Evolutionary conservation across 176 grass and related monocot genomes (phyloP).

Genomic region (Avena eriantha): DNA sequence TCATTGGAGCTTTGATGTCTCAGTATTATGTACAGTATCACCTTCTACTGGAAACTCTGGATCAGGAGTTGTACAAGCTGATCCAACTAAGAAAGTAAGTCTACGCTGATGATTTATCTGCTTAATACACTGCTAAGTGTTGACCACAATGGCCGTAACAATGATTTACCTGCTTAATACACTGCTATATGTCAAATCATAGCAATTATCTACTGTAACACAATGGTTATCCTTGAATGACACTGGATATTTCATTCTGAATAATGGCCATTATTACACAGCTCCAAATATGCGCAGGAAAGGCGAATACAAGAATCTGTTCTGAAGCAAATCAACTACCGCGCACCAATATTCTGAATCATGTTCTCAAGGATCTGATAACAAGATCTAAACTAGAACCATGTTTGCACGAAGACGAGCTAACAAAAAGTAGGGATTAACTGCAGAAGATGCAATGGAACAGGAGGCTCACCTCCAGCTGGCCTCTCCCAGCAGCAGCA

Average conservation of each 20-base stretch:
- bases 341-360: neutral
- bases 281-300: neutral
- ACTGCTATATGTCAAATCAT: neutral
- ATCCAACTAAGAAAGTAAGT: slow-evolving; percentile 24
- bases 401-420: neutral
- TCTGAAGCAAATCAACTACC: neutral
- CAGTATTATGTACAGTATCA: slow-evolving; percentile 3
- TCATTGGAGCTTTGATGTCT: slow-evolving; percentile 14
- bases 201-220: slow-evolving; percentile 1
- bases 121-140: neutral
- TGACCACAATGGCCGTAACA: neutral
- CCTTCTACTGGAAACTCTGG: neutral
- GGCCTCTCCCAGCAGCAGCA: slow-evolving; percentile 77
- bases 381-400: slow-evolving; percentile 4
- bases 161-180: neutral
- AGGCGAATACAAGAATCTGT: neutral
- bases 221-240: neutral
- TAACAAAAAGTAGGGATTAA: neutral
- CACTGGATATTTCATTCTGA: slow-evolving; percentile 10
- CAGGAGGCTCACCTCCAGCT: slow-evolving; percentile 68
- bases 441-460: slow-evolving; percentile 24
- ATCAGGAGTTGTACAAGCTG: neutral
- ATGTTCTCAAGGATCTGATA: neutral
- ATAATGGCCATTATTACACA: neutral
- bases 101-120: neutral